Evolutionary conservation across 1,284 basidiomycete species (phyloP).

Genomic region (Exobasidium rhododendri): DNA sequence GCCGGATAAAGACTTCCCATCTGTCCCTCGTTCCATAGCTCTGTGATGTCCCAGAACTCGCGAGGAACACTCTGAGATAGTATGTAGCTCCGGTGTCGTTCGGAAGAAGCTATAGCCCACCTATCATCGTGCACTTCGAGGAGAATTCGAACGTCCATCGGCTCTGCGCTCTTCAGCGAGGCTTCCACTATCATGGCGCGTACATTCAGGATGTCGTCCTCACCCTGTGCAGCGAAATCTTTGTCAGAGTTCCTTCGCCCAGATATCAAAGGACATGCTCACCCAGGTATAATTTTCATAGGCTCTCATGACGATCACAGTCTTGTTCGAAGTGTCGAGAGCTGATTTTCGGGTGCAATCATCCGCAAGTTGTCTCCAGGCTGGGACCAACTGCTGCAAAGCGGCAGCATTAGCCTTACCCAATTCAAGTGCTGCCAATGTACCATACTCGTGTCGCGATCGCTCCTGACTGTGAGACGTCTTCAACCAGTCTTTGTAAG

Average conservation of each 20-base stretch:
- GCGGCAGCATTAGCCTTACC: too few species aligned
- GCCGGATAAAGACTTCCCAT: slow-evolving; percentile 51
- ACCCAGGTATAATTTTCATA: slow-evolving; percentile 52
- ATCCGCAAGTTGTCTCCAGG: neutral
- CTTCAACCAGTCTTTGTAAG: neutral
- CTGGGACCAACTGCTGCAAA: too few species aligned
- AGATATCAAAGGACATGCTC: too few species aligned
- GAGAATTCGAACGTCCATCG: slow-evolving; percentile 47
- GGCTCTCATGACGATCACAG: slow-evolving; percentile 41
- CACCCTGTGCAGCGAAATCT: slow-evolving; percentile 27
- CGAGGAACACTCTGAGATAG: slow-evolving; percentile 47
- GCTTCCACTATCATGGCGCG: slow-evolving; percentile 52
- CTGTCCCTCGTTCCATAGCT: slow-evolving; percentile 53
- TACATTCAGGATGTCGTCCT: slow-evolving; percentile 53
- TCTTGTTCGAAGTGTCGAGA: neutral
- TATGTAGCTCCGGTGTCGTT: slow-evolving; percentile 48
- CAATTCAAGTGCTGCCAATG: too few species aligned
- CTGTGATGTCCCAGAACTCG: slow-evolving; percentile 52
- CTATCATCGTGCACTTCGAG: slow-evolving; percentile 47
- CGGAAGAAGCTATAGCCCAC: slow-evolving; percentile 46
- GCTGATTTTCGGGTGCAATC: neutral
- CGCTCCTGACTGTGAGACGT: too few species aligned
- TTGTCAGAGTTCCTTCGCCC: too few species aligned
- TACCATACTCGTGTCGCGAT: too few species aligned
- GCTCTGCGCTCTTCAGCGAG: slow-evolving; percentile 44